Percentiles rank a stretch among this genome's conserved stretches.
These are phyloP conservation scores for Alternaria gansuensis DNA, from an alignment of 2,329 filamentous ascomycete species.

Conservation along the genomic window DNA sequence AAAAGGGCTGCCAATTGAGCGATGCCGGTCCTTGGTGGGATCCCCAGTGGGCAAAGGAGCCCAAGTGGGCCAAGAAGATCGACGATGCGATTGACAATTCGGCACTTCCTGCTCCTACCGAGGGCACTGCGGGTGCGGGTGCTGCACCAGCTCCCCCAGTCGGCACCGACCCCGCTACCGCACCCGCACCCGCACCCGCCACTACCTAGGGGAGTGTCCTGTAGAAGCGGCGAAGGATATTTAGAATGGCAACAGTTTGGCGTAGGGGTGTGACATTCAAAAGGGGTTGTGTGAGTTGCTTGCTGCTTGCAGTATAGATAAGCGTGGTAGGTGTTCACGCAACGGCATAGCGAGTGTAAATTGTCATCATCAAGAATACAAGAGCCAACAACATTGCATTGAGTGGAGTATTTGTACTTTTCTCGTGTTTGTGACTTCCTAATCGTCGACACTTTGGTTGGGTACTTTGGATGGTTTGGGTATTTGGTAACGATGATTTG, in stretches of 20 bases:
- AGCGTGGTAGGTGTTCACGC: slow-evolving; percentile 10
- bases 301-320: slow-evolving; percentile 14
- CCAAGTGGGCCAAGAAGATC: slow-evolving; percentile 58
- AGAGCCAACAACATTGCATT: slow-evolving; percentile 2
- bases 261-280: slow-evolving; percentile 14
- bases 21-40: slow-evolving; percentile 92
- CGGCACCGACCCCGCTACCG: slow-evolving; percentile 24
- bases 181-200: slow-evolving; percentile 24
- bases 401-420: neutral
- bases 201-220: slow-evolving; percentile 52
- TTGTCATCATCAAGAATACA: slow-evolving; percentile 10
- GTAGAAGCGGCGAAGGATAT: neutral
- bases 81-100: slow-evolving; percentile 46
- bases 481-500: no score
- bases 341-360: slow-evolving; percentile 11
- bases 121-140: slow-evolving; percentile 29
- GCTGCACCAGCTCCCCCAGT: slow-evolving; percentile 32
- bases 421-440: neutral
- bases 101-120: slow-evolving; percentile 40
- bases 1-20: slow-evolving; percentile 83
- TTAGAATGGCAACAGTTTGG: slow-evolving; percentile 5
- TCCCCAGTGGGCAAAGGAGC: slow-evolving; percentile 69
- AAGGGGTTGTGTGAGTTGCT: neutral
- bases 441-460: neutral
- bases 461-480: no score